Percentiles rank a stretch among this genome's conserved stretches.
phyloP scores from a whole-genome alignment of 148 eudicot genomes.

The Vaccinium vitisidaea region DNA sequence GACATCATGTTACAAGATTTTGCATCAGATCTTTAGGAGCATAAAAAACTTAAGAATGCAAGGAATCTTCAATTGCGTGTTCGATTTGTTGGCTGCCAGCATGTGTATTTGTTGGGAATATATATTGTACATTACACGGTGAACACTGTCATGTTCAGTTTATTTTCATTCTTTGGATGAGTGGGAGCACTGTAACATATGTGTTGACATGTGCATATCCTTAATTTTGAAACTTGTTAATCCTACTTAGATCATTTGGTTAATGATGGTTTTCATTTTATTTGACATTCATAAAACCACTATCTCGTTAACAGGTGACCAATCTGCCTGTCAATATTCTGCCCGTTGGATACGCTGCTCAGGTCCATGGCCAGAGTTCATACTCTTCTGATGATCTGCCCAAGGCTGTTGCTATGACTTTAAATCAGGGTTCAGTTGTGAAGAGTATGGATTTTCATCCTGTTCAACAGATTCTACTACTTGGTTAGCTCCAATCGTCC shows the following conservation, averaged over 20 bases:
- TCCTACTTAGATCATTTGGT: neutral
- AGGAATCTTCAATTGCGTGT: neutral
- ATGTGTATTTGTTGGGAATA: neutral
- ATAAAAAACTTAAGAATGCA: neutral
- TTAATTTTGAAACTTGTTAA: neutral
- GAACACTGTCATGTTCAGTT: neutral
- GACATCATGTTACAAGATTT: neutral
- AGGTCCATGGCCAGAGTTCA: slow-evolving; percentile 70
- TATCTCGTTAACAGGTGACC: slow-evolving; percentile 46
- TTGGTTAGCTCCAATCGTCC: slow-evolving; percentile 50
- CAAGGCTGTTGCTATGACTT: slow-evolving; percentile 60
- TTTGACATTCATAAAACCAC: slow-evolving; percentile 18
- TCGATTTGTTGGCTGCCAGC: neutral
- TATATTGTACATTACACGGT: neutral
- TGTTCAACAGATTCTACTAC: slow-evolving; percentile 65
- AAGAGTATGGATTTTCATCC: slow-evolving; percentile 98
- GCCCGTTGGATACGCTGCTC: slow-evolving; percentile 61
- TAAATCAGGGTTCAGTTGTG: slow-evolving; percentile 79
- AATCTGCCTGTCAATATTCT: slow-evolving; percentile 68
- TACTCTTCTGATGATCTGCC: slow-evolving; percentile 83
- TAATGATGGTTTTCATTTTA: neutral
- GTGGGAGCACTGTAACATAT: neutral
- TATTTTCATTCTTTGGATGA: neutral
- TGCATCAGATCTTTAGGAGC: neutral
- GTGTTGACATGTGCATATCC: neutral